Conservation (phyloP, 75 land plant species). For the Cupressus sempervirens region DNA sequence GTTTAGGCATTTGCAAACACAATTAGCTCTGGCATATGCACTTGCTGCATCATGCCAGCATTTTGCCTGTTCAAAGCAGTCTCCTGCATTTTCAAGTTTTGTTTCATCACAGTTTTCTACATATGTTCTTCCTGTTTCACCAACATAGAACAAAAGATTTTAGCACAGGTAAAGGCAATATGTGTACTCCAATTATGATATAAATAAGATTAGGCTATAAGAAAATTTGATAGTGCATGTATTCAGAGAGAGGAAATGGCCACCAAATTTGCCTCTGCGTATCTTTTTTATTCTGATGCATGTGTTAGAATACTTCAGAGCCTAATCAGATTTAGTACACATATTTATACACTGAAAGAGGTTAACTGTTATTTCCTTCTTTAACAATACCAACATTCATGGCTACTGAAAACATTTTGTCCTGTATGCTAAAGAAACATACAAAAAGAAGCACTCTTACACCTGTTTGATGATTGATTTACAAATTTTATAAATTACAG, state of each 20-base stretch:
- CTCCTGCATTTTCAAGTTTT: conserved; percentile 39
- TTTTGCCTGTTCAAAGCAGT: conserved; percentile 50
- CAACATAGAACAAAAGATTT: background rate
- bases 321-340: no score
- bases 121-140: conserved; percentile 28
- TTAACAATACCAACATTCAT: no score
- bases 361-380: no score
- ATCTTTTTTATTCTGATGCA: background rate
- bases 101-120: conserved; percentile 35
- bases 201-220: no score
- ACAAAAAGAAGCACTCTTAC: no score
- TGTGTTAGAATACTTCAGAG: background rate
- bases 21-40: conserved; percentile 38
- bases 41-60: conserved; percentile 46
- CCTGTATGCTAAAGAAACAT: no score
- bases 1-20: conserved; percentile 38
- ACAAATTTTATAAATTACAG: no score
- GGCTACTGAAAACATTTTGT: no score
- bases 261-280: background rate
- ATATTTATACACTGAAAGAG: no score
- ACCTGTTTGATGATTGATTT: no score
- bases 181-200: background rate
- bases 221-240: background rate
- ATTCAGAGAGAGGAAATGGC: background rate
- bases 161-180: background rate